A percentile compares a stretch with the other conserved stretches of the same genome.
Conservation (phyloP, 2,329 filamentous ascomycete genomes). For the Colletotrichum magnum region DNA sequence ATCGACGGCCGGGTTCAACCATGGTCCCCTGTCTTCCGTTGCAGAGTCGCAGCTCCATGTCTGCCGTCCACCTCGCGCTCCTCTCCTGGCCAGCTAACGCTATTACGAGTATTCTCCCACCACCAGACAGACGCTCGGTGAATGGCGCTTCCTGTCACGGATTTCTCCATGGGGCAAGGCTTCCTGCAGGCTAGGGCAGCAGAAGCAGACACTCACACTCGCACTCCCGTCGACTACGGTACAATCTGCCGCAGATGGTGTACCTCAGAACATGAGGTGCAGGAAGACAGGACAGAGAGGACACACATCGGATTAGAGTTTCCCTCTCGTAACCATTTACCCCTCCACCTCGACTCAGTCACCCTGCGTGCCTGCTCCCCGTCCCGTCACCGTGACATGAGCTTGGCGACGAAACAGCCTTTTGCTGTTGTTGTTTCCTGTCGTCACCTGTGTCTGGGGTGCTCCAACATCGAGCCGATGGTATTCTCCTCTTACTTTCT, state of each 20-base stretch:
- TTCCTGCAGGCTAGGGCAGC: neutral
- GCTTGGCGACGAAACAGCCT: slow-evolving; percentile 34
- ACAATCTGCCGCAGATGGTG: no score
- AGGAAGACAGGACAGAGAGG: neutral
- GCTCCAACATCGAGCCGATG: slow-evolving; percentile 9
- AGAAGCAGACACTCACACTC: neutral
- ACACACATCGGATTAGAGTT: slow-evolving; percentile 30
- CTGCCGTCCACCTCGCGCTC: neutral
- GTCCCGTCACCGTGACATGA: slow-evolving; percentile 35
- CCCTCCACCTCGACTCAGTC: slow-evolving; percentile 38
- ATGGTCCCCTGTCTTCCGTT: slow-evolving; percentile 24
- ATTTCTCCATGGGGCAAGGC: neutral
- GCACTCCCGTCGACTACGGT: neutral
- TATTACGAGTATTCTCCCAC: neutral
- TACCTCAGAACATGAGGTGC: neutral
- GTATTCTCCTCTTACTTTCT: neutral
- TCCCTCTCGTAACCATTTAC: slow-evolving; percentile 33
- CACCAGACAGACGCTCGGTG: slow-evolving; percentile 11
- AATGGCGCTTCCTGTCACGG: slow-evolving; percentile 12
- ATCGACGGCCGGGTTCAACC: slow-evolving; percentile 19
- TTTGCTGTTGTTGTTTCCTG: slow-evolving; percentile 28
- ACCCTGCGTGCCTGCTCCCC: neutral
- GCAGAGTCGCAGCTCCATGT: slow-evolving; percentile 11
- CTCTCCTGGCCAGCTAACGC: neutral
- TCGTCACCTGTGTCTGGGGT: slow-evolving; percentile 20